Evolutionary conservation across 2,329 filamentous ascomycete species (phyloP).

Genomic region (Aspergillus intermedius): DNA sequence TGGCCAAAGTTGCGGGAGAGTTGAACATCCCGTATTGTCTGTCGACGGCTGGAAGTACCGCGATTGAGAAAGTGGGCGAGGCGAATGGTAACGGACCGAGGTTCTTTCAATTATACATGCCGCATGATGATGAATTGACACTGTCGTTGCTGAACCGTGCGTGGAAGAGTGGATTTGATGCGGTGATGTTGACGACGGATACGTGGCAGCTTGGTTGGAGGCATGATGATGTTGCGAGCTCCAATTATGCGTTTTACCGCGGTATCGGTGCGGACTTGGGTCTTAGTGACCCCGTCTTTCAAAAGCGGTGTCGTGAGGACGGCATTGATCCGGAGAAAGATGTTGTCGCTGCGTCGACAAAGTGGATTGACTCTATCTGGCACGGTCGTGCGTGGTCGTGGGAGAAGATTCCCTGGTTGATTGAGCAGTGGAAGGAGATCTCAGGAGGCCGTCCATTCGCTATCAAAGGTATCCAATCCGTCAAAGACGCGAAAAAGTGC

Average conservation of each 20-base stretch:
- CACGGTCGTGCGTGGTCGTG: constrained; percentile 59
- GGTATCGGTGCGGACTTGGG: constrained; percentile 53
- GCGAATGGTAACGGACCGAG: constrained; percentile 50
- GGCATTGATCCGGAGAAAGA: constrained; percentile 50
- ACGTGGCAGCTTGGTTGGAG: constrained; percentile 60
- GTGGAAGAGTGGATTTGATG: constrained; percentile 49
- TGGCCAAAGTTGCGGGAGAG: constrained; percentile 55
- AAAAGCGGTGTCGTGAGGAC: constrained; percentile 44
- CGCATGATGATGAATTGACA: constrained; percentile 56
- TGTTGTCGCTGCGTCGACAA: constrained; percentile 49
- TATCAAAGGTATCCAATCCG: constrained; percentile 65
- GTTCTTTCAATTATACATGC: constrained; percentile 61
- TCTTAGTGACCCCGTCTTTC: constrained; percentile 55
- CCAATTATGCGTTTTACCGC: constrained; percentile 59
- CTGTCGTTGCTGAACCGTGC: constrained; percentile 52
- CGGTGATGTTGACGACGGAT: constrained; percentile 55
- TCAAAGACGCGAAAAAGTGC: constrained; percentile 56
- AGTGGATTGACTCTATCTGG: constrained; percentile 62
- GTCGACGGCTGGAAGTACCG: constrained; percentile 50
- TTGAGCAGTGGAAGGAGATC: constrained; percentile 50
- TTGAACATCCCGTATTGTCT: constrained; percentile 55
- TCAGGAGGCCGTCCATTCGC: constrained; percentile 52
- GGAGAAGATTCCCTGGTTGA: constrained; percentile 61
- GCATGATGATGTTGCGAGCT: constrained; percentile 50
- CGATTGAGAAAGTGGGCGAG: constrained; percentile 53